Evolutionary conservation across 2,329 filamentous ascomycete genomes (phyloP), one percentile per base, ranked within the genome.

Genomic region (Ophiostoma sp.): DNA sequence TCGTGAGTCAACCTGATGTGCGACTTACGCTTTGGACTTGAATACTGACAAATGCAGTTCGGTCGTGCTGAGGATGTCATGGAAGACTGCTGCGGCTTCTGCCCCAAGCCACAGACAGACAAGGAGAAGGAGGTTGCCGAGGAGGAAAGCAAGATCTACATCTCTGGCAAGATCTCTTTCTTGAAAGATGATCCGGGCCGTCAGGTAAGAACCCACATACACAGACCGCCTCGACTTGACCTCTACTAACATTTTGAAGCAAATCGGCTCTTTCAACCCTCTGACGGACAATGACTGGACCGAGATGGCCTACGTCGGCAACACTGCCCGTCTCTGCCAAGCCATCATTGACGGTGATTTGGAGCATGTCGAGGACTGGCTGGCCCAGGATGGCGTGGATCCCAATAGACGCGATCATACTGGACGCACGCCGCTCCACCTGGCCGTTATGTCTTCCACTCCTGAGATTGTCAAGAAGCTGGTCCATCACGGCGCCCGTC

Each of bases 271-370:
- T 11, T 97, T 97, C 83, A 92, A 96, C 77, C 94, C 93, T 0
- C 85, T 95, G 50, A 95, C 92, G 0, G 90, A 93, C 57, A 87
- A 93, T 69, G 93, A 96, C 78, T 97, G 93, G 93, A 96, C 93
- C 0, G 92, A 95, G 76, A 96, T 97, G 93, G 93, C 93, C 0
- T 97, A 97, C 76, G 87, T 97, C 48, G 92, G 93, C 12, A 93
- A 94, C 76, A 95, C 93, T 0, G 90, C 89, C 50, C 85, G 88
- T 19, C 85, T 97, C 1, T 97, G 93, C 78, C 91, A 94, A 78
- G 93, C 92, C 0, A 97, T 97, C 73, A 89, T 95, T 3, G 90
- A 94, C 77, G 85, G 87, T 1, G 91, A 97, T 80, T 77, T 91
- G 2, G 90, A 93, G 50, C 87, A 89, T 75, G 91, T 97, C 2